Conservation (phyloP, 768 basidiomycete species). For the Kwoniella dejecticola region DNA sequence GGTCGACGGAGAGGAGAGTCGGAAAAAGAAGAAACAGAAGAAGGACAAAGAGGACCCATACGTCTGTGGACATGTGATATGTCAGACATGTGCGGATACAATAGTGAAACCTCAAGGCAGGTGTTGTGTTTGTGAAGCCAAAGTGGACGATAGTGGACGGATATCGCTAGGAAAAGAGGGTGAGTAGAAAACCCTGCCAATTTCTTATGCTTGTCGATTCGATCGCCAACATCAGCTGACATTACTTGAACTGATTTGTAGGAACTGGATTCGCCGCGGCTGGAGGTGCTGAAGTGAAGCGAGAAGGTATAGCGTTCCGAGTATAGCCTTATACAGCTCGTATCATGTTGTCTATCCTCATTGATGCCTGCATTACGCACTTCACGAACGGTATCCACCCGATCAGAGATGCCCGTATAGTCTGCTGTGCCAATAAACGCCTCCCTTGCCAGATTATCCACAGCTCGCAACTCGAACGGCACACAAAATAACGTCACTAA, state of each 20-base stretch:
- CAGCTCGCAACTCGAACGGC: too few relatives aligned
- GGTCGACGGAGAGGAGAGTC: constrained; percentile 20
- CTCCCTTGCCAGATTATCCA: too few relatives aligned
- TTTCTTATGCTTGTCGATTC: too few relatives aligned
- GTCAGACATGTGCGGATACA: constrained; percentile 86
- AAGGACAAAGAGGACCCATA: constrained; percentile 42
- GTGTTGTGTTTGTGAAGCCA: constrained; percentile 82
- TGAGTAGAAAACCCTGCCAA: too few relatives aligned
- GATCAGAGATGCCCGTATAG: too few relatives aligned
- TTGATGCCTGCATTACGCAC: background rate
- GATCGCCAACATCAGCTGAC: too few relatives aligned
- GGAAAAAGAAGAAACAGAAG: constrained; percentile 46
- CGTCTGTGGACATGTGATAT: constrained; percentile 82
- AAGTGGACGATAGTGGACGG: constrained; percentile 67
- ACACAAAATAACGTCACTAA: too few relatives aligned
- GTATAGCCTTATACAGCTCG: constrained; percentile 60
- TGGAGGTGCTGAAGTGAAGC: constrained; percentile 86
- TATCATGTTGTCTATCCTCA: too few relatives aligned
- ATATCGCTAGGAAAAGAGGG: constrained; percentile 89
- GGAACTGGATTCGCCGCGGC: constrained; percentile 93
- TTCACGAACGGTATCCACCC: too few relatives aligned
- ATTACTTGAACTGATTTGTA: constrained; percentile 55
- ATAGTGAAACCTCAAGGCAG: constrained; percentile 75
- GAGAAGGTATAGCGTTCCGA: constrained; percentile 80
- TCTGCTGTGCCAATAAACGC: too few relatives aligned